Evolutionary conservation across 352 stramenopile species (phyloP).

Genomic region (Globisporangium polare): DNA sequence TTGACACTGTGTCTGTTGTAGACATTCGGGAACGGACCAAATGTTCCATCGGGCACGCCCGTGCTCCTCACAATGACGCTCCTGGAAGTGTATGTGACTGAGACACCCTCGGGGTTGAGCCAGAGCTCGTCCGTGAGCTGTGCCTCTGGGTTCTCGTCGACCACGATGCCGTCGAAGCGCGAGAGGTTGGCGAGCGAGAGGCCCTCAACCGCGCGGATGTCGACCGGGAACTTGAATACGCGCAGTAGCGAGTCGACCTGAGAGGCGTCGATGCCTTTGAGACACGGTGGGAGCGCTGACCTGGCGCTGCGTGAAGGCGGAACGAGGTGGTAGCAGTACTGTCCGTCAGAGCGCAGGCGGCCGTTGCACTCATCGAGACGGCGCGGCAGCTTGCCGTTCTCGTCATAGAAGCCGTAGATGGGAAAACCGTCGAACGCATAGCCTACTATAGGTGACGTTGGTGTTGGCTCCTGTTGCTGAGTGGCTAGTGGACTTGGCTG

Average conservation of each 20-base stretch:
- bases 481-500: neutral
- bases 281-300: conserved; percentile 49
- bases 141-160: conserved; percentile 41
- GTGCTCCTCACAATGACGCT: conserved; percentile 57
- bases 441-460: conserved; percentile 33
- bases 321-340: conserved; percentile 56
- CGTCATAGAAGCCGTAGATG: conserved; percentile 48
- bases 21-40: conserved; percentile 61
- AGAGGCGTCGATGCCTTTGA: conserved; percentile 38
- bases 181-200: conserved; percentile 42
- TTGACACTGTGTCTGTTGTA: conserved; percentile 49
- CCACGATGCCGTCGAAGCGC: conserved; percentile 44
- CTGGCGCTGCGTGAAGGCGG: neutral
- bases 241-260: conserved; percentile 16
- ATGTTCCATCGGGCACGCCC: conserved; percentile 41
- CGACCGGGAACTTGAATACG: conserved; percentile 43
- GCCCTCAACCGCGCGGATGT: conserved; percentile 46
- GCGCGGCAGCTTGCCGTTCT: conserved; percentile 32
- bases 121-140: conserved; percentile 25
- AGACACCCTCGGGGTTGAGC: conserved; percentile 47
- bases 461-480: neutral
- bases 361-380: conserved; percentile 61
- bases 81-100: conserved; percentile 46
- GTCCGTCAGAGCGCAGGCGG: conserved; percentile 28
- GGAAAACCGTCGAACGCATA: conserved; percentile 66